Percentiles rank a stretch among this genome's conserved stretches.
phyloP scores from a whole-genome alignment of 1,284 basidiomycete species.

The Veloboletus limbatus region DNA sequence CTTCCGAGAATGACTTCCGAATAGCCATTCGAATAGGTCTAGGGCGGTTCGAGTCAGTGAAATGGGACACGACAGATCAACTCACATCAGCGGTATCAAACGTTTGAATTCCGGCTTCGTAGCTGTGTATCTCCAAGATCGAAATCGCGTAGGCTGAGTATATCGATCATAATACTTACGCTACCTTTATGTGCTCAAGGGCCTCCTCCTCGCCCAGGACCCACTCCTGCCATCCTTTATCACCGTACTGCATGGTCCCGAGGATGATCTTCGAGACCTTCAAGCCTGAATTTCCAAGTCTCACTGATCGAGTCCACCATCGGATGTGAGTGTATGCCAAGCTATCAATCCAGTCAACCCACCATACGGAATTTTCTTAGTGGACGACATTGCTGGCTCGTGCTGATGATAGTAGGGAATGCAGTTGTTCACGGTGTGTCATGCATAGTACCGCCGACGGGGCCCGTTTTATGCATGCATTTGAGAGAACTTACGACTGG shows the following conservation, averaged over 20 bases:
- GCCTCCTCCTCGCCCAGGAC: conserved; percentile 57
- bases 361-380: conserved; percentile 32
- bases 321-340: background rate
- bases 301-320: conserved; percentile 32
- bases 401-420: background rate
- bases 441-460: no score
- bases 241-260: conserved; percentile 46
- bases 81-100: conserved; percentile 64
- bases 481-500: no score
- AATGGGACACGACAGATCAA: background rate
- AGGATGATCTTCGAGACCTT: conserved; percentile 53
- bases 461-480: background rate
- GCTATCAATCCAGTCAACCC: conserved; percentile 4
- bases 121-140: conserved; percentile 34
- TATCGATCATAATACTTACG: conserved; percentile 33
- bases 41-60: background rate
- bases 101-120: conserved; percentile 62
- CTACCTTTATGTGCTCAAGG: conserved; percentile 55
- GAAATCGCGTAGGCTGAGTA: background rate
- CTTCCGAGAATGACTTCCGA: conserved; percentile 77
- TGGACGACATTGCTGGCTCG: conserved; percentile 18
- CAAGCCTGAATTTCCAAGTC: conserved; percentile 48
- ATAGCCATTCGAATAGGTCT: conserved; percentile 69
- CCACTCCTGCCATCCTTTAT: conserved; percentile 51
- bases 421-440: no score